Base-by-base conservation (phyloP, 2,329 filamentous ascomycete species). In the Ophiostoma populinum region DNA sequence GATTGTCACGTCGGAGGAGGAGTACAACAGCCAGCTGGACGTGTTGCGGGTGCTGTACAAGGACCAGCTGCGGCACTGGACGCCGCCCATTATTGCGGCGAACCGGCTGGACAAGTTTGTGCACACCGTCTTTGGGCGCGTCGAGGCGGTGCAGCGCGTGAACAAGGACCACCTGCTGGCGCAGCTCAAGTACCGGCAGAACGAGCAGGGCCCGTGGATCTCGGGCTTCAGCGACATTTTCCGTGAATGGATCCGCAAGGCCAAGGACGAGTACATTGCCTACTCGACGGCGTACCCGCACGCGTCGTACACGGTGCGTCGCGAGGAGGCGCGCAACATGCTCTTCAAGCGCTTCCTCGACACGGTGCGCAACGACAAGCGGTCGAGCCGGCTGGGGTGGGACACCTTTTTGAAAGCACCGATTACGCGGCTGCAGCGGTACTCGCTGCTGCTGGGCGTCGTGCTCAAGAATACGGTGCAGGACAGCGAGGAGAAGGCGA, bases 211-310 rank as follows among this genome's bases (percentile, higher is more conserved):
- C 0, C 90, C 90, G 0, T 98, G 85, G 75, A 77, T 98, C 39
- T 65, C 71, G 10, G 90, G 90, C 3, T 94, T 94, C 56, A 94
- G 86, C 51, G 90, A 95, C 49, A 82, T 98, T 33, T 95, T 98
- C 62, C 68, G 90, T 39, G 90, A 98, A 57, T 98, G 90, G 90
- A 93, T 95, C 42, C 73, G 90, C 43, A 95, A 94, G 55, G 90
- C 90, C 21, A 83, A 78, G 53, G 62, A 68, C 3, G 78, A 82
- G 9, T 98, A 95, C 51, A 75, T 94, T 41, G 85, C 92, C 39
- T 98, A 95, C 53, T 87, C 87, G 25, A 76, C 79, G 1, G 75
- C 75, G 1, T 95, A 90, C 46, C 87, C 87, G 1, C 74, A 77
- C 39, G 87, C 90, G 1, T 76, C 75, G 24, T 86, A 81, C 50